Evolutionary conservation across 805 yeast species (phyloP), one percentile per base, ranked within the genome.

Genomic region (Ogataea methanolica): DNA sequence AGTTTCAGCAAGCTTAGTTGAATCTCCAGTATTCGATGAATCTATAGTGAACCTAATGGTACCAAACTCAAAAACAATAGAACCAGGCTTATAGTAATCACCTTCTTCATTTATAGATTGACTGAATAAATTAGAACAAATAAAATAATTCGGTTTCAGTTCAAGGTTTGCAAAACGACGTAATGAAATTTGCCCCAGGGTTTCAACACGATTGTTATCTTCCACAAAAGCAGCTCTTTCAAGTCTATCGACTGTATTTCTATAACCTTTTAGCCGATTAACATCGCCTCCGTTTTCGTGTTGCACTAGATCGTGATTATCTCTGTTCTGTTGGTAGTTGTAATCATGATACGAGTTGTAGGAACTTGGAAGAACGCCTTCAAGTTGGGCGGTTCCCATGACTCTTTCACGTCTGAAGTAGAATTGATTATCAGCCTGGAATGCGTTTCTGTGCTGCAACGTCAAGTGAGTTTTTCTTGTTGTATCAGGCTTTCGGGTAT

Each of bases 321-420:
- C 31, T 3, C 31, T 12, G 11, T 26, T 26, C 3, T 26, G 11
- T 8, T 26, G 31, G 31, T 35, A 16, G 19, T 9, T 19, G 6
- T 12, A 34, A 34, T 7, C 29, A 26, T 23, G 31, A 23, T 16
- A 23, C 9, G 21, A 14, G 16, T 22, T n/a, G 33, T 38, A n/a
- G 29, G 21, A 31, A 16, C 37, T 39, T n/a, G 39, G 46, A 19
- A 34, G 33, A 8, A 34, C 40, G 7, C 36, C 52, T 44, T 65
- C 70, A 9, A 63, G 39, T 42, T 65, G 67, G 5, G 60, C 54
- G 1, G 69, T 59, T 1, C 67, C 66, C 9, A 47, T 23, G 16
- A 58, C 46, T 9, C 53, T 44, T 12, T 50, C 39, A 42, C 67
- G 53, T 33, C 58, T 53, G 39, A 57, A 58, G 38, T 56, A 49